Conservation (phyloP, 371 early-diverging fungal species). For the Zopfochytrium polystomum region DNA sequence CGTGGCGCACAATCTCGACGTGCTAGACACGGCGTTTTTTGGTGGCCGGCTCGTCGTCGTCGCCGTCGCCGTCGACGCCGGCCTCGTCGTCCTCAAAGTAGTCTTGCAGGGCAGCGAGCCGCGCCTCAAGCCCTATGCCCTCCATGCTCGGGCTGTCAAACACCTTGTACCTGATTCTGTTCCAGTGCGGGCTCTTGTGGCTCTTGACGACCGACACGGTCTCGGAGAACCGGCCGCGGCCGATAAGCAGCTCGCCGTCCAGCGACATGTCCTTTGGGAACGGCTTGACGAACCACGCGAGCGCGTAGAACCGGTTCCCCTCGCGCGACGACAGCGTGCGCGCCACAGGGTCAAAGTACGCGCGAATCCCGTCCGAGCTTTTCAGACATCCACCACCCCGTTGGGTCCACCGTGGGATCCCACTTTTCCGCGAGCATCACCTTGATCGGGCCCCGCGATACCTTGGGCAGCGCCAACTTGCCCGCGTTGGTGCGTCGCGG, state of each 20-base stretch:
- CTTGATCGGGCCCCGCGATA: no score
- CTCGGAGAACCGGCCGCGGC: constrained; percentile 51
- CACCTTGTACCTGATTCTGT: constrained; percentile 33
- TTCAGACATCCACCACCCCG: constrained; percentile 44
- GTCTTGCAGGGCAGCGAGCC: no score
- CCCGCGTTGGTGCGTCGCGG: no score
- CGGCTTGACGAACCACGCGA: constrained; percentile 52
- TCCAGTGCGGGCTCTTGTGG: constrained; percentile 31
- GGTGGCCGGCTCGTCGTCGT: no score
- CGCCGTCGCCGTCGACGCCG: no score
- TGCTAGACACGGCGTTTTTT: no score
- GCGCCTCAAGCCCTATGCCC: constrained; percentile 38
- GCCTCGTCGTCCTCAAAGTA: no score
- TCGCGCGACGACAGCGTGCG: constrained; percentile 44
- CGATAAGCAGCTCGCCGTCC: constrained; percentile 61
- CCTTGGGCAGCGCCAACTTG: no score
- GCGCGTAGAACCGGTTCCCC: constrained; percentile 53
- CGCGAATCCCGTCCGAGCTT: constrained; percentile 62
- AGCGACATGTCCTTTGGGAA: constrained; percentile 48
- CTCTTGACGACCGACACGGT: constrained; percentile 56
- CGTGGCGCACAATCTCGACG: constrained; percentile 41
- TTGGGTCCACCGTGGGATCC: no score
- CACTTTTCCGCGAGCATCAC: no score
- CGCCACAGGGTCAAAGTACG: constrained; percentile 49
- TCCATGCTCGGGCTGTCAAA: constrained; percentile 54